Conservation (phyloP, 805 yeast genomes). For the Middelhovenomyces tepae region DNA sequence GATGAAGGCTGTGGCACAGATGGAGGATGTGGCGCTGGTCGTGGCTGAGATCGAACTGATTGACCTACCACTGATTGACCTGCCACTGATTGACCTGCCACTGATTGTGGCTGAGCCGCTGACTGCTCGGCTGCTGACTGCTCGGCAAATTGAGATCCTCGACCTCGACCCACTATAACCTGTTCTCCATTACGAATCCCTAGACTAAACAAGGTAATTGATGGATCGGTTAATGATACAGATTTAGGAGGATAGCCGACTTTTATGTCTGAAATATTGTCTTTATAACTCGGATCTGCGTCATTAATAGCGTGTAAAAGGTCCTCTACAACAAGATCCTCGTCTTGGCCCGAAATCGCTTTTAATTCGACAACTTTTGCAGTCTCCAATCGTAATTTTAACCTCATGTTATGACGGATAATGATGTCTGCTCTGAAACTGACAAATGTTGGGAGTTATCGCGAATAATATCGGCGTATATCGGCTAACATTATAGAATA, state of each 20-base stretch:
- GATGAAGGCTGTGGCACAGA: constrained; percentile 11
- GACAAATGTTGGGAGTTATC: no score
- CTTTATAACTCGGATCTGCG: no score
- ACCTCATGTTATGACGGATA: no score
- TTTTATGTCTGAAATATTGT: constrained; percentile 28
- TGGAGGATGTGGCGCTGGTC: constrained; percentile 1
- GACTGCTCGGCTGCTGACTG: background rate
- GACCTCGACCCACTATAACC: constrained; percentile 30
- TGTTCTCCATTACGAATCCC: constrained; percentile 56
- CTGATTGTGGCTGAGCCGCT: background rate
- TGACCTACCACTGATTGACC: background rate
- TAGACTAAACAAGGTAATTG: constrained; percentile 27
- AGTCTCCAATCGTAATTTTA: no score
- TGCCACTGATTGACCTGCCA: background rate
- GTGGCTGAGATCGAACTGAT: constrained; percentile 1
- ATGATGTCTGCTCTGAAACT: no score
- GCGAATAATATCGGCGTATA: no score
- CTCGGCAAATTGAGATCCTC: background rate
- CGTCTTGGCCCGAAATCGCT: no score
- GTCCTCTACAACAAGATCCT: no score
- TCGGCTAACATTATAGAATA: no score
- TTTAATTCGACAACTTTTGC: no score
- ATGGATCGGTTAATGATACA: constrained; percentile 27
- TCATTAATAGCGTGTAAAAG: no score
- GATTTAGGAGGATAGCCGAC: constrained; percentile 56